Conservation (phyloP, 2,329 filamentous ascomycete genomes). For the Xylariomycetidae sp. region DNA sequence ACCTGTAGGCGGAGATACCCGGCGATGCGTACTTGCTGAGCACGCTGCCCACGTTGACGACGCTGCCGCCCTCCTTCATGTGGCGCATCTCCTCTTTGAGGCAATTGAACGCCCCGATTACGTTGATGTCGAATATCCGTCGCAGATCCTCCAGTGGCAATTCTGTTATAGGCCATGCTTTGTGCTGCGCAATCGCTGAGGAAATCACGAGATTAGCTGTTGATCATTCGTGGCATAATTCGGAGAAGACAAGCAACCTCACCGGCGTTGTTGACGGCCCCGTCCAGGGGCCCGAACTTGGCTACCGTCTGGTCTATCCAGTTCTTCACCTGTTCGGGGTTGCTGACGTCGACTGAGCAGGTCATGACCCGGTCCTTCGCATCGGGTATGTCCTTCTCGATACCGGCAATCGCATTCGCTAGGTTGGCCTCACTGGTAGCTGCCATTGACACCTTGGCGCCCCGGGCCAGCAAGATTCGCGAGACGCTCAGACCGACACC, state of each 20-base stretch:
- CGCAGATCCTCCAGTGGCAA: constrained; percentile 35
- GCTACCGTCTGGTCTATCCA: constrained; percentile 28
- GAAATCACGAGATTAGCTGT: background rate
- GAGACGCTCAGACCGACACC: constrained; percentile 8
- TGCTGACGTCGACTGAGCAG: constrained; percentile 14
- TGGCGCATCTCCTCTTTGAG: constrained; percentile 38
- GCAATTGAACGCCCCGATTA: constrained; percentile 42
- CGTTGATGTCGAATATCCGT: constrained; percentile 34
- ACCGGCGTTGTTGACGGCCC: constrained; percentile 32
- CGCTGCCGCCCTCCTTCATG: constrained; percentile 32
- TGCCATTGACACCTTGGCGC: constrained; percentile 25
- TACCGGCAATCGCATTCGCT: constrained; percentile 16
- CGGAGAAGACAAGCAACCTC: background rate
- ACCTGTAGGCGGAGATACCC: constrained; percentile 22
- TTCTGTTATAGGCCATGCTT: background rate
- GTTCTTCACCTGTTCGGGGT: constrained; percentile 22
- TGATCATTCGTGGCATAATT: background rate
- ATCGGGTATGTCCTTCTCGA: constrained; percentile 18
- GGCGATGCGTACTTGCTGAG: constrained; percentile 32
- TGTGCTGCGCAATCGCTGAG: background rate
- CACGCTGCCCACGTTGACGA: constrained; percentile 38
- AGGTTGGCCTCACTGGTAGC: constrained; percentile 22
- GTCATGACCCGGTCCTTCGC: background rate
- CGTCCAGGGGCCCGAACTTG: constrained; percentile 23
- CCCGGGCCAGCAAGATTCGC: constrained; percentile 13